Conservation (phyloP, 306 rosid species). For the Gastrolobium villosum region DNA sequence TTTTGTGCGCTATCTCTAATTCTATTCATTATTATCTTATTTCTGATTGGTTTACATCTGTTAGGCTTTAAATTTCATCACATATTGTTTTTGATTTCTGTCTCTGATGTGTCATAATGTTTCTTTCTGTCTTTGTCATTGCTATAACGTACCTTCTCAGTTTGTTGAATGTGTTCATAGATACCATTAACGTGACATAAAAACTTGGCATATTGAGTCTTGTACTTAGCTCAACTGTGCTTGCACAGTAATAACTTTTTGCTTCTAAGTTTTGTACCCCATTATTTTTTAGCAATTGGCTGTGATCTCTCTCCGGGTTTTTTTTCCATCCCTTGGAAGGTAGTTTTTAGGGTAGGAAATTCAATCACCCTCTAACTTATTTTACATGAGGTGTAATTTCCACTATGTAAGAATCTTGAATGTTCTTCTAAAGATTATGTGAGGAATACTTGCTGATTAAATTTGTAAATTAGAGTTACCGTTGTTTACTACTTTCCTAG, state of each 20-base stretch:
- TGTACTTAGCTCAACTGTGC: constrained; percentile 28
- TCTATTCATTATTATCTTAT: not conserved
- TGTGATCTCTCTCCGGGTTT: constrained; percentile 18
- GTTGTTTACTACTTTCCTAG: constrained; percentile 30
- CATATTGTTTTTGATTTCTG: constrained; percentile 14
- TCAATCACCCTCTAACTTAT: constrained; percentile 36
- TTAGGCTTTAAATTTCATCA: constrained; percentile 2
- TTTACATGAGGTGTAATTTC: constrained; percentile 45
- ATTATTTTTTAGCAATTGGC: constrained; percentile 40
- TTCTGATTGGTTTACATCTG: constrained; percentile 9
- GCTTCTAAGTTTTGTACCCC: constrained; percentile 33
- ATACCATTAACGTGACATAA: constrained; percentile 28
- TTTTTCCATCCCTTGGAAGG: constrained; percentile 2
- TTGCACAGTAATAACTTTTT: constrained; percentile 34
- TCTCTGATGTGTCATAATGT: constrained; percentile 9
- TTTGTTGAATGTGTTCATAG: constrained; percentile 33
- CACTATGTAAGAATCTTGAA: constrained; percentile 48
- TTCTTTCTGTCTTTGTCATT: constrained; percentile 3
- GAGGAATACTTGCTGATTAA: constrained; percentile 44
- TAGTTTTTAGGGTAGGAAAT: constrained; percentile 41
- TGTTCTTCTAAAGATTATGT: constrained; percentile 37
- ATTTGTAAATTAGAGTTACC: constrained; percentile 47
- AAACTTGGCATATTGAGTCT: constrained; percentile 29
- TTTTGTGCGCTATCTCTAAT: not conserved
- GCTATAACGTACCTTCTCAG: not conserved